Conservation (phyloP, 2,329 filamentous ascomycete genomes). For the Arthrobotrys sinensis region DNA sequence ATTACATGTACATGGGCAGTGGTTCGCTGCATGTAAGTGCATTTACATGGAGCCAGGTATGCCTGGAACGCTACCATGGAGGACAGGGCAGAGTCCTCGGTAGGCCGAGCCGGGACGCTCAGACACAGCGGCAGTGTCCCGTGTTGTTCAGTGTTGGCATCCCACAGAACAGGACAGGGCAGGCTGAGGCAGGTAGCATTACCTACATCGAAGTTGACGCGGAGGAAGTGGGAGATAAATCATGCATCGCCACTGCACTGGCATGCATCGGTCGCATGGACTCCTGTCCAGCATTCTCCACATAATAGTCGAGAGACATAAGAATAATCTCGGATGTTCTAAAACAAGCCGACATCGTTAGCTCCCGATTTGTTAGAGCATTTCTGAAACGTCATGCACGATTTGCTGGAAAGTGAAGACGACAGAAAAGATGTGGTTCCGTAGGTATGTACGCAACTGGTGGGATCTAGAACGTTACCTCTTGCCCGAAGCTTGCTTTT, state of each 20-base stretch:
- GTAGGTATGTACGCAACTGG: not conserved
- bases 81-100: conserved; percentile 18
- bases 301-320: conserved; percentile 27
- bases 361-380: conserved; percentile 43
- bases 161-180: conserved; percentile 19
- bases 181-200: not conserved
- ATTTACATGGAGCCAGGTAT: conserved; percentile 34
- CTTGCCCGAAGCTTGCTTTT: not conserved
- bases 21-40: conserved; percentile 47
- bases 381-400: conserved; percentile 49
- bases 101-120: conserved; percentile 46
- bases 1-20: conserved; percentile 21
- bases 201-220: not conserved
- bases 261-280: conserved; percentile 30
- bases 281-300: conserved; percentile 10
- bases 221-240: conserved; percentile 16
- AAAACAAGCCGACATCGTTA: conserved; percentile 40
- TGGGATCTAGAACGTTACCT: conserved; percentile 40
- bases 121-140: conserved; percentile 51
- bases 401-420: conserved; percentile 28
- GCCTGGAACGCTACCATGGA: conserved; percentile 11
- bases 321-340: conserved; percentile 21
- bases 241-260: conserved; percentile 28
- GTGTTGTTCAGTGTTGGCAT: conserved; percentile 58
- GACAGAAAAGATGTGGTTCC: not conserved